Percentiles rank a stretch among this genome's conserved stretches.
phyloP scores from a whole-genome alignment of 2,329 filamentous ascomycete species.

The Hypoxylon sp. region DNA sequence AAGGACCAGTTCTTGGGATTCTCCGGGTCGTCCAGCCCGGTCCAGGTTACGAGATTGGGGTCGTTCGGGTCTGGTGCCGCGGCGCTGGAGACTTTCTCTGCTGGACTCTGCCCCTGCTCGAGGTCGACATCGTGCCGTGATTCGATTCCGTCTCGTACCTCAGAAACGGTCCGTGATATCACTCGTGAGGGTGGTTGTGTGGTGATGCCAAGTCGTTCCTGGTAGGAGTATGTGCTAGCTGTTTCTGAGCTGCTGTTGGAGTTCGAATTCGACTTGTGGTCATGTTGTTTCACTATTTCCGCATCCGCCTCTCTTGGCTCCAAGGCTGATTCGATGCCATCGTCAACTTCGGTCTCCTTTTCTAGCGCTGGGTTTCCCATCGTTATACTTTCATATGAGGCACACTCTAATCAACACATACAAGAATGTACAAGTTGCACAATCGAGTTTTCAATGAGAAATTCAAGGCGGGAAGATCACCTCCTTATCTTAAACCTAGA shows the following conservation, averaged over 20 bases:
- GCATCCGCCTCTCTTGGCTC: too few species aligned
- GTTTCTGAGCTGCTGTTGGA: slow-evolving; percentile 16
- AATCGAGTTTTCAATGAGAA: neutral
- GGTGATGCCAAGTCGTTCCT: neutral
- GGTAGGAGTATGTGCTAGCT: slow-evolving; percentile 10
- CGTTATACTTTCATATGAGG: too few species aligned
- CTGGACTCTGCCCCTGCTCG: slow-evolving; percentile 36
- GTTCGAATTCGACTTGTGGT: slow-evolving; percentile 4
- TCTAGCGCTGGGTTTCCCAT: too few species aligned
- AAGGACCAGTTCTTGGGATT: slow-evolving; percentile 65
- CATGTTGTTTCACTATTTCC: too few species aligned
- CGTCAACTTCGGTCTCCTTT: slow-evolving; percentile 15
- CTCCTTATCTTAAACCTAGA: too few species aligned
- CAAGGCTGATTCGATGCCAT: neutral
- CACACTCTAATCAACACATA: too few species aligned
- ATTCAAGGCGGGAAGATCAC: too few species aligned
- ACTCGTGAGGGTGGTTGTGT: slow-evolving; percentile 13
- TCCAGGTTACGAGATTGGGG: slow-evolving; percentile 58
- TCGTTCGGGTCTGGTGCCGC: slow-evolving; percentile 45
- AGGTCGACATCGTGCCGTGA: slow-evolving; percentile 50
- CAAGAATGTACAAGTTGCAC: too few species aligned
- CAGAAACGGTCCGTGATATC: slow-evolving; percentile 49
- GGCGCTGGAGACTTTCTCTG: slow-evolving; percentile 38
- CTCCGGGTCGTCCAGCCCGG: slow-evolving; percentile 59
- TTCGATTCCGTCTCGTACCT: slow-evolving; percentile 52